phyloP scores from a whole-genome alignment of 495 filamentous ascomycete species.

The Penicillium ochrochloron region DNA sequence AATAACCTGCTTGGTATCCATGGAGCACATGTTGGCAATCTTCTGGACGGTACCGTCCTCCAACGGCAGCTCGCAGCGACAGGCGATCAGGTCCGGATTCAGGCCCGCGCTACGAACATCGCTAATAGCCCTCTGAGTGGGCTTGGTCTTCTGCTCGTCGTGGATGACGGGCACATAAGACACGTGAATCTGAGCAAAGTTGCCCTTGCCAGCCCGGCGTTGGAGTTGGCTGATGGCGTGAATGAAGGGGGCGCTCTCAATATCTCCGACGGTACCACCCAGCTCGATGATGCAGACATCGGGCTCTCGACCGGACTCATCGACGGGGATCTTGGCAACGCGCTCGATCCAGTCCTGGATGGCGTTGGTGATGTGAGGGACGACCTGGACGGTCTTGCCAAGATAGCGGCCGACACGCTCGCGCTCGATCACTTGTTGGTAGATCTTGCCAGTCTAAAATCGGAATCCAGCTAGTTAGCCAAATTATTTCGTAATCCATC shows the following conservation, averaged over 20 bases:
- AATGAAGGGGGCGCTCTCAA: conserved; percentile 89
- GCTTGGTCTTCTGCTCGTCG: conserved; percentile 92
- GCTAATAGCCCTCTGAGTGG: conserved; percentile 87
- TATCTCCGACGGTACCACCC: conserved; percentile 83
- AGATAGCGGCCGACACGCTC: conserved; percentile 86
- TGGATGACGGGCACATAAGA: conserved; percentile 41
- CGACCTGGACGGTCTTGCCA: conserved; percentile 90
- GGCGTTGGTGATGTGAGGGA: conserved; percentile 87
- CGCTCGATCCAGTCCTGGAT: conserved; percentile 93
- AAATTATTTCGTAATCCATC: not conserved
- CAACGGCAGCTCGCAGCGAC: conserved; percentile 79
- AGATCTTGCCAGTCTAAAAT: conserved; percentile 73
- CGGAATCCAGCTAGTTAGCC: not conserved
- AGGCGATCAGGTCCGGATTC: conserved; percentile 90
- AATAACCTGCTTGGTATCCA: conserved; percentile 69
- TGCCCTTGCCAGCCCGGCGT: conserved; percentile 70
- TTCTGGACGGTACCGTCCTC: conserved; percentile 79
- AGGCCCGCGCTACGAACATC: conserved; percentile 80
- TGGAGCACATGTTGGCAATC: conserved; percentile 73
- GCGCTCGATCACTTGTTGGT: conserved; percentile 79
- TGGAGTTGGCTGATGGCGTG: conserved; percentile 82
- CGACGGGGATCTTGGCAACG: conserved; percentile 84
- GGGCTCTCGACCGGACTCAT: conserved; percentile 78
- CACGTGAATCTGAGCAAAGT: conserved; percentile 76
- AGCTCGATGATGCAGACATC: conserved; percentile 89